phyloP scores from a whole-genome alignment of 2,329 filamentous ascomycete species.

The Plectosphaerella sp. region DNA sequence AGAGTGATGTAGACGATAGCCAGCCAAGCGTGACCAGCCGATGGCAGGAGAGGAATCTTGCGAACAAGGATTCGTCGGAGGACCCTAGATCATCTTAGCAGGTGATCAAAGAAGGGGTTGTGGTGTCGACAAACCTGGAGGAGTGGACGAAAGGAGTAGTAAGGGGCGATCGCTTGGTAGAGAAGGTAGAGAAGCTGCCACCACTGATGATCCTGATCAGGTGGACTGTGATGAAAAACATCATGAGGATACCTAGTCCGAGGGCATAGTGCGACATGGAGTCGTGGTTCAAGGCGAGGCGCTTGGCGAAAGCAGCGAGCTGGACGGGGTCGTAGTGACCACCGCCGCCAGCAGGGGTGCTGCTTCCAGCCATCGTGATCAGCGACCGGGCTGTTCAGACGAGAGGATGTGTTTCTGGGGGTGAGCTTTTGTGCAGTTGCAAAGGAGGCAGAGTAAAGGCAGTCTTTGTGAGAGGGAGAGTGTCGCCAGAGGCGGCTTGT shows the following conservation, averaged over 20 bases:
- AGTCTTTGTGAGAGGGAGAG: no score
- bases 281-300: constrained; percentile 17
- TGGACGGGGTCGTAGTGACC: not conserved
- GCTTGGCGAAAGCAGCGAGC: constrained; percentile 7
- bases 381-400: no score
- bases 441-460: no score
- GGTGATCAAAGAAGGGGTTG: not conserved
- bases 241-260: constrained; percentile 5
- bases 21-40: constrained; percentile 23
- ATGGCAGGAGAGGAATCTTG: constrained; percentile 10
- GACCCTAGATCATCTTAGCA: constrained; percentile 1
- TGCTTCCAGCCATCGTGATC: not conserved
- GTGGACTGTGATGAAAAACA: constrained; percentile 7
- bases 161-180: constrained; percentile 1
- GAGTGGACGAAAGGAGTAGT: constrained; percentile 6
- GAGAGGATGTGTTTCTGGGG: no score
- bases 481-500: no score
- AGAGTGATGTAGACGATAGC: constrained; percentile 23
- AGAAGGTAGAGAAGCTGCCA: constrained; percentile 3
- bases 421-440: no score
- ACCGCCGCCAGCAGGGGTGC: not conserved
- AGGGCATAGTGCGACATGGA: constrained; percentile 16
- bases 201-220: constrained; percentile 7
- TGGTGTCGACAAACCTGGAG: constrained; percentile 5
- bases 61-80: constrained; percentile 6